phyloP scores from a whole-genome alignment of 768 basidiomycete genomes.

The Botryobasidium botryosum region DNA sequence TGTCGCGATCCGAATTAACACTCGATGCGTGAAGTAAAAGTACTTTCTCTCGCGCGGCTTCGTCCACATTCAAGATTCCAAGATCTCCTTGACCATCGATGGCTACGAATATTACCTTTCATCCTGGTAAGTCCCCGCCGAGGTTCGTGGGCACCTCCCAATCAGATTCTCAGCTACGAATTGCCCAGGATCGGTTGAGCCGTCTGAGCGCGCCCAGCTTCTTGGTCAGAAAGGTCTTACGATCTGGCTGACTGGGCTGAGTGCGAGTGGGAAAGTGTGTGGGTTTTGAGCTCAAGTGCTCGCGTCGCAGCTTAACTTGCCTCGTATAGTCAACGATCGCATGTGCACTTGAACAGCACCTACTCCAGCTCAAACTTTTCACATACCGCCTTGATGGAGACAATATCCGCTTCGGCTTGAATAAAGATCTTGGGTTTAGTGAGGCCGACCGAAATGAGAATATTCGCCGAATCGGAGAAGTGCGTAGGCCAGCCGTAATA shows the following conservation, averaged over 20 bases:
- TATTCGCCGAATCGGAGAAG: conserved; percentile 94
- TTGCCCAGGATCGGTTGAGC: conserved; percentile 49
- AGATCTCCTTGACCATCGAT: conserved; percentile 13
- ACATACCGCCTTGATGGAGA: conserved; percentile 92
- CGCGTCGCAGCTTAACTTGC: background rate
- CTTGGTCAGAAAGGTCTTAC: conserved; percentile 76
- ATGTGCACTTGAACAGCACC: conserved; percentile 89
- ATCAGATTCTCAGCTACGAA: no score
- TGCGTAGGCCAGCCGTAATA: conserved; percentile 19
- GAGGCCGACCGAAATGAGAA: conserved; percentile 87
- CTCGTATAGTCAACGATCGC: conserved; percentile 75
- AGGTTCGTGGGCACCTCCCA: no score
- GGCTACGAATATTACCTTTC: conserved; percentile 42
- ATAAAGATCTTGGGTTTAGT: conserved; percentile 91
- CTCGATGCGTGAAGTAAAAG: no score
- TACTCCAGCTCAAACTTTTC: conserved; percentile 72
- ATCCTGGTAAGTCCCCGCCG: conserved; percentile 38
- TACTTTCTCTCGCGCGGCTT: no score
- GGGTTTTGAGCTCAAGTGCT: conserved; percentile 1
- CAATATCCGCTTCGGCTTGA: conserved; percentile 87
- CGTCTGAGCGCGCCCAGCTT: conserved; percentile 45
- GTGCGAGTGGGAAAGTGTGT: conserved; percentile 79
- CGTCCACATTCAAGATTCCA: no score
- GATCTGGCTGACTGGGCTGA: conserved; percentile 93
- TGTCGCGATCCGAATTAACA: no score